Conservation (phyloP, 345 rosid species). For the thale cress (Arabidopsis thaliana) region TAIR10.1 NC_003071.7:16162501-16163000, state of each 20-base stretch:
- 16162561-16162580: slow-evolving; percentile 74
- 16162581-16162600: slow-evolving; percentile 69
- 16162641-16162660: slow-evolving; percentile 67
- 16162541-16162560: slow-evolving; percentile 46
- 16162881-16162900: slow-evolving; percentile 81
- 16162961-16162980: slow-evolving; percentile 77
- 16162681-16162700: slow-evolving; percentile 82
- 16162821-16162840: slow-evolving; percentile 49
- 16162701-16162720: slow-evolving; percentile 85
- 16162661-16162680: slow-evolving; percentile 81
- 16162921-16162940: slow-evolving; percentile 71
- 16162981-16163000: slow-evolving; percentile 91
- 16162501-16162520: slow-evolving; percentile 74
- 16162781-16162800: slow-evolving; percentile 6
- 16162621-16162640: slow-evolving; percentile 70
- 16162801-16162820: slow-evolving; percentile 27
- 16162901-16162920: slow-evolving; percentile 66
- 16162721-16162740: slow-evolving; percentile 81
- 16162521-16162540: slow-evolving; percentile 61
- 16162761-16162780: slow-evolving; percentile 33
- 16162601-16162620: slow-evolving; percentile 51
- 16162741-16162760: slow-evolving; percentile 67
- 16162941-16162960: slow-evolving; percentile 45
- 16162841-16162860: slow-evolving; percentile 76
- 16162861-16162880: slow-evolving; percentile 92